Evolutionary conservation across 768 basidiomycete species (phyloP), one percentile per base, ranked within the genome.

Genomic region (Roridomyces roridus): DNA sequence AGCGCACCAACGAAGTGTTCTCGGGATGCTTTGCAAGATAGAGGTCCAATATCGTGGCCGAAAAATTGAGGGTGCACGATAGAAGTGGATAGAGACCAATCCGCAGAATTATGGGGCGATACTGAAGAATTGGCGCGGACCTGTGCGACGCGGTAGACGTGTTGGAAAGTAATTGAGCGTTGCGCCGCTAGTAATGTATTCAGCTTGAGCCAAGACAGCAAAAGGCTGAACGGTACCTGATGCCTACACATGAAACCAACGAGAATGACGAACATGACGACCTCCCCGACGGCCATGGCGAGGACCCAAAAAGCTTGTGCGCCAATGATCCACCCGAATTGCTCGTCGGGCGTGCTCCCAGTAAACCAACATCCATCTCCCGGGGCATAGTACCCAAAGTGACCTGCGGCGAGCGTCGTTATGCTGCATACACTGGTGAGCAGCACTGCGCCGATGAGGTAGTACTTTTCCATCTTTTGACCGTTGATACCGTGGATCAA

Each of bases 381-480:
- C n/a, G n/a, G n/a, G n/a, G n/a, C n/a, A n/a, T 31, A 31, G 31
- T 5, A 6, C 20, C 52, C 52, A 26, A 36, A 17, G n/a, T 54
- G 35, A 2, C 52, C 52, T n/a, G 42, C 52, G 18, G 26, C 36
- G 18, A 46, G 36, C 20, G 52, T 34, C 5, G 36, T 21, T 24
- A 54, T 25, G n/a, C 40, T 54, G 25, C 43, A 39, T 3, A 31
- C 36, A 25, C n/a, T 21, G 7, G n/a, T n/a, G n/a, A 54, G 24
- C 11, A 49, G 1, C 18, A 18, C 5, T 3, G 36, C 37, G 47
- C 47, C 36, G 37, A 49, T 39, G 47, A 43, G 23, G n/a, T 52
- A 52, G 35, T 53, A 45, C n/a, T 53, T 53, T 45, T 53, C 51
- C 31, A 51, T 51, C 40, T 23, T 44, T 6, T 26, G 40, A 23